Base-by-base conservation (phyloP, 2,329 filamentous ascomycete species). In the Microcyclospora tardicrescens region DNA sequence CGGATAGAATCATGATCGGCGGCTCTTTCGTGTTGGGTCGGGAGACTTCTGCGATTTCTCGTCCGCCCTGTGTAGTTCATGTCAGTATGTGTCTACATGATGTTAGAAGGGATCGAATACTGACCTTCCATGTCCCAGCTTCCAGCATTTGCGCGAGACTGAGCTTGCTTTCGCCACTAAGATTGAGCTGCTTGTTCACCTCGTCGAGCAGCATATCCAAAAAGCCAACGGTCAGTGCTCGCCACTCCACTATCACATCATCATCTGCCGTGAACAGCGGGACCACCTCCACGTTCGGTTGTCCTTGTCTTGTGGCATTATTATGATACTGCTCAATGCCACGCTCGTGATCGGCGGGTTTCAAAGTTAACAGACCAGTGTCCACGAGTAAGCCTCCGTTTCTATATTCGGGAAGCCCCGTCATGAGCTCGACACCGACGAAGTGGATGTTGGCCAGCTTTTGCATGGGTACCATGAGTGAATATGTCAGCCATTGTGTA, bases 101-200 rank as follows among this genome's bases (percentile, higher is more conserved):
- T 4, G 13, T 38, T 14, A 14, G 6, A 8, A 28, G 29, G 8
- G n/a, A 15, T 33, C 24, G 15, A 19, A 14, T 41, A 52, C 75
- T 64, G 61, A 91, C 87, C 82, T 96, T 96, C 89, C 91, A 98
- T 57, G 84, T 93, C 37, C 91, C 91, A 11, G 89, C 91, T 62
- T 96, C 91, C 13, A 98, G 70, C 66, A 98, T 77, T 60, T 98
- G 91, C 5, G 87, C 78, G 49, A 96, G 63, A 31, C 69, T 83
- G 58, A 98, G 64, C 50, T 71, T 69, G 48, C 89, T 77, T 29
- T 75, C 66, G 3, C 82, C 84, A 6, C 68, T 71, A 31, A 95
- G 63, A 40, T 74, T 76, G 35, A 95, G 61, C 35, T 73, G 64
- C 31, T 67, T 61, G 58, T 84, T 84, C 49, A 86, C 80, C 42